Evolutionary conservation across 1,284 basidiomycete species (phyloP).

Genomic region (Leccinum angustisporum): DNA sequence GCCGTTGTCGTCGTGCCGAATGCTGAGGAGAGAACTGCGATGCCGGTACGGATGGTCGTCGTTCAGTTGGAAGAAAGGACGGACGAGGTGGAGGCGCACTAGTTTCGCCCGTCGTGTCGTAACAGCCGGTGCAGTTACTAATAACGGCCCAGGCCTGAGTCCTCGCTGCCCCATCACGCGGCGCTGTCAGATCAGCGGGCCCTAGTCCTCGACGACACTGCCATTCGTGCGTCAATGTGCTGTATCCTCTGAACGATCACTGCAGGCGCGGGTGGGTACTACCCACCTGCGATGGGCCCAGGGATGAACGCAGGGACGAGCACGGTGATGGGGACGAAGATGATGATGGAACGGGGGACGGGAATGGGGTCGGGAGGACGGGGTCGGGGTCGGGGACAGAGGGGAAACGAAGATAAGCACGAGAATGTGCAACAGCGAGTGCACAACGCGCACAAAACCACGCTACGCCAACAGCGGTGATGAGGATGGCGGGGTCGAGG

Average conservation of each 20-base stretch:
- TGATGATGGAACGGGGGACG: too few relatives aligned
- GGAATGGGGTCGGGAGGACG: too few relatives aligned
- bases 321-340: too few relatives aligned
- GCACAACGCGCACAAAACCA: too few relatives aligned
- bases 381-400: too few relatives aligned
- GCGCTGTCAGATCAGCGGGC: constrained; percentile 19
- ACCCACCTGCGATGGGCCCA: constrained; percentile 7
- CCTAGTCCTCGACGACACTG: neutral
- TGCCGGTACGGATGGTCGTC: constrained; percentile 15
- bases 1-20: constrained; percentile 19
- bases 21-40: constrained; percentile 8
- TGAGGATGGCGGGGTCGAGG: too few relatives aligned
- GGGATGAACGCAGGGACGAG: too few relatives aligned
- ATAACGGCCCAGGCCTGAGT: constrained; percentile 19
- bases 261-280: constrained; percentile 1
- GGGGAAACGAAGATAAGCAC: too few relatives aligned
- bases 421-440: too few relatives aligned
- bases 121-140: constrained; percentile 33
- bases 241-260: neutral
- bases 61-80: constrained; percentile 22
- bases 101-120: constrained; percentile 35
- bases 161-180: constrained; percentile 24
- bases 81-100: constrained; percentile 24
- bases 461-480: too few relatives aligned
- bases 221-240: neutral